Evolutionary conservation across 2,329 filamentous ascomycete genomes (phyloP), one percentile per base, ranked within the genome.

Genomic region (Monosporascus sp.): DNA sequence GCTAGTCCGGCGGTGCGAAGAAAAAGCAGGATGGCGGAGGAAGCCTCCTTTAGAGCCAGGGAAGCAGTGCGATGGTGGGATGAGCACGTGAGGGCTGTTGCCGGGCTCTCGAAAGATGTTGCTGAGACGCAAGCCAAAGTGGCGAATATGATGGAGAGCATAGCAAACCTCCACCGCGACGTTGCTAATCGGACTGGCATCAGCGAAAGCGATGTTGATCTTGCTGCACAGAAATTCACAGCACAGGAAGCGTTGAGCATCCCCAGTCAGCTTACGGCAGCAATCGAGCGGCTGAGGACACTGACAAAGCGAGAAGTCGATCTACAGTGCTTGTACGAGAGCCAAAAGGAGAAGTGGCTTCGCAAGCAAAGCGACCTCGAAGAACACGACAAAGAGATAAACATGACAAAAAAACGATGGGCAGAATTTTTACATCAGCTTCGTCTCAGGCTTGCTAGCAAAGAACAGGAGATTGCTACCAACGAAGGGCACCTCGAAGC

Each of bases 391-490:
- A 46, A 39, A 25, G 24, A 44, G 3, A 31, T 52, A 22, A 46
- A 52, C 4, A 36, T 37, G 37, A 25, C 20, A 22, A 41, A 36
- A 11, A 17, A 22, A 24, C 3, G 20, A 9, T 48, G 50, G 50
- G 37, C 48, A 17, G 36, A 6, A 6, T 3, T 39, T 31, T 11
- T 46, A 36, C 37, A 43, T 17, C 24, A 20, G 11, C 22, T 44
- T 38, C 20, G 24, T 15, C 36, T 24, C 17, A n/a, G 22, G 9
- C 8, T 61, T 3, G 52, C 51, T 1, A 48, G 51, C 20, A 57
- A 53, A 24, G 51, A 61, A 38, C 55, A 49, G 7, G 58, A 62
- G 38, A 55, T 62, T 8, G n/a, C 43, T 20, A 60, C 46, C 7
- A 61, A 57, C 31, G 31, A 52, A 48, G 50, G 41, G 15, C 46